These are phyloP conservation scores for Salvia sclarea DNA, from an alignment of 305 asterid genomes.

Conservation along the genomic window DNA sequence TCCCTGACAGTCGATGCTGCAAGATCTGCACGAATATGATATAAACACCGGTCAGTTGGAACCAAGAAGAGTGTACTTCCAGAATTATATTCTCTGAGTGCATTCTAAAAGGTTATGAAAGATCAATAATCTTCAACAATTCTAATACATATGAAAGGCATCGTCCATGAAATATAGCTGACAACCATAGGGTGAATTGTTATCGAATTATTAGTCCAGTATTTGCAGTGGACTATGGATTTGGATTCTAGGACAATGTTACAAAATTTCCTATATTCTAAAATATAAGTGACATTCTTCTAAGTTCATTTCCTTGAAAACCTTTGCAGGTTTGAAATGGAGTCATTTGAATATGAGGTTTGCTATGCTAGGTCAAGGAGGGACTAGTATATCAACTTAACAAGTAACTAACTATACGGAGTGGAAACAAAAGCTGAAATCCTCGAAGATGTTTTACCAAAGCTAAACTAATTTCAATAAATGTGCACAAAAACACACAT, in stretches of 20 bases:
- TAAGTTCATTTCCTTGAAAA: background rate
- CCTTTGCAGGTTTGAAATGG: background rate
- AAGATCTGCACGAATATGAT: slow-evolving; percentile 59
- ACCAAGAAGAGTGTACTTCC: background rate
- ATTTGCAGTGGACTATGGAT: background rate
- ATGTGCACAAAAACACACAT: background rate
- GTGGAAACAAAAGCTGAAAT: background rate
- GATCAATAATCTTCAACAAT: background rate
- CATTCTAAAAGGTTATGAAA: background rate
- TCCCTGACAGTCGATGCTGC: slow-evolving; percentile 71
- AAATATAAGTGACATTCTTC: background rate
- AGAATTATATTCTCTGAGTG: background rate
- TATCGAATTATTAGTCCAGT: background rate
- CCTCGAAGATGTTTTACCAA: background rate
- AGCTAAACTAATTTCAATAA: background rate
- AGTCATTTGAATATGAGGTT: background rate
- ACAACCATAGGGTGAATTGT: background rate
- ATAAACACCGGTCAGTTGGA: background rate
- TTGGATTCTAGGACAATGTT: background rate
- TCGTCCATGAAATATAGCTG: background rate
- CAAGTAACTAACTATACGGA: background rate
- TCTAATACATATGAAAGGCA: background rate
- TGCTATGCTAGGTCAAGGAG: background rate
- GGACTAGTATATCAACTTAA: background rate
- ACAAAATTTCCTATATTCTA: background rate